Percentiles rank a stretch among this genome's conserved stretches.
phyloP scores from a whole-genome alignment of 495 filamentous ascomycete species.

The Podospora comata region DNA sequence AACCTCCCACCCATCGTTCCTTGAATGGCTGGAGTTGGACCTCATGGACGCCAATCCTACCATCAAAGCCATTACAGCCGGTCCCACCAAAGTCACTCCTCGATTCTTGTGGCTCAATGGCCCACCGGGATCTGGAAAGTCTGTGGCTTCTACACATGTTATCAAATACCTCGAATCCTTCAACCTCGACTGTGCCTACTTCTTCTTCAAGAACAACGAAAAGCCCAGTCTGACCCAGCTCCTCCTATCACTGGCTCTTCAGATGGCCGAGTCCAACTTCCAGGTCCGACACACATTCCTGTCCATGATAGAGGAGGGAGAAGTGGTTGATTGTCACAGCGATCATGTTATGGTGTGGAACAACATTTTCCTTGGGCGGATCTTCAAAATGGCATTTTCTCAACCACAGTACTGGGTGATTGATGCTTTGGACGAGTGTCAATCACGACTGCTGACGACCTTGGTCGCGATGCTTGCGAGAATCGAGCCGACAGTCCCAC shows the following conservation, averaged over 20 bases:
- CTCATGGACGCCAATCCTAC: slow-evolving; percentile 11
- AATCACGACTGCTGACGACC: not conserved
- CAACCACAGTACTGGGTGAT: slow-evolving; percentile 31
- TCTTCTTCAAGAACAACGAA: slow-evolving; percentile 25
- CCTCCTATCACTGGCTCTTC: slow-evolving; percentile 22
- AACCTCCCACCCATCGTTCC: slow-evolving; percentile 16
- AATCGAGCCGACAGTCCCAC: slow-evolving; percentile 24
- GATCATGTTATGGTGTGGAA: slow-evolving; percentile 31
- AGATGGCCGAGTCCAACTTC: slow-evolving; percentile 29
- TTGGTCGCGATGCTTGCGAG: slow-evolving; percentile 33
- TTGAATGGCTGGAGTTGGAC: slow-evolving; percentile 23
- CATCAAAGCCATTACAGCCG: slow-evolving; percentile 12
- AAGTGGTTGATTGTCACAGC: slow-evolving; percentile 15
- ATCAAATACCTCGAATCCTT: slow-evolving; percentile 21
- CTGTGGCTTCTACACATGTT: slow-evolving; percentile 22
- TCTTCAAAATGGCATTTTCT: slow-evolving; percentile 24
- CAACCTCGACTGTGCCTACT: slow-evolving; percentile 25
- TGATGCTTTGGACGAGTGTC: slow-evolving; percentile 29
- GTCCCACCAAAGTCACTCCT: not conserved
- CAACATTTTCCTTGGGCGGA: slow-evolving; percentile 22
- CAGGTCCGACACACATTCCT: slow-evolving; percentile 24
- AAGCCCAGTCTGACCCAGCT: slow-evolving; percentile 14
- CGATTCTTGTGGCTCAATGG: slow-evolving; percentile 29
- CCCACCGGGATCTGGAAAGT: slow-evolving; percentile 29
- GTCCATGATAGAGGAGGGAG: slow-evolving; percentile 22